A percentile compares a stretch with the other conserved stretches of the same genome.
Evolutionary conservation across 2,329 filamentous ascomycete species (phyloP).

Genomic region (Fusarium sp.): DNA sequence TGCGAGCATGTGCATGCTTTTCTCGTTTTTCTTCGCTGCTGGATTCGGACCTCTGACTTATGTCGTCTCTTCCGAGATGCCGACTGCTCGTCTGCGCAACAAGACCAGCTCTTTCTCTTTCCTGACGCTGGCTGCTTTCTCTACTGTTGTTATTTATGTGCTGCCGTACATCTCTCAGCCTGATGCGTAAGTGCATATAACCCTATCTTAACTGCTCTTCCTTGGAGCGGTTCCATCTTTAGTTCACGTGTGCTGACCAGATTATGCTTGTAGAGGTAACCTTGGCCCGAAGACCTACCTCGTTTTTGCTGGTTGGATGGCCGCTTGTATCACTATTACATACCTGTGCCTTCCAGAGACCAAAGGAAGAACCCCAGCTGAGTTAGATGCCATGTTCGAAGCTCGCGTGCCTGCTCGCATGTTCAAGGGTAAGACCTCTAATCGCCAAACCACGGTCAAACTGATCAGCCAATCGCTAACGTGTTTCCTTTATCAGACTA

Average conservation of each 20-base stretch:
- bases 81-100: background rate
- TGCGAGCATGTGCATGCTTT: slow-evolving; percentile 7
- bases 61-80: background rate
- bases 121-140: background rate
- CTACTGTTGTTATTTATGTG: background rate
- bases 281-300: slow-evolving; percentile 2
- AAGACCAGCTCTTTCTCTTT: slow-evolving; percentile 10
- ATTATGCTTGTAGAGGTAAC: background rate
- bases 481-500: background rate
- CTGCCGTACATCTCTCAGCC: slow-evolving; percentile 2
- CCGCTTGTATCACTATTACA: background rate
- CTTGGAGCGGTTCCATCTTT: background rate
- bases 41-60: background rate
- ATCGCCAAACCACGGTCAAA: fast-evolving
- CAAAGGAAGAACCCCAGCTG: background rate
- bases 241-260: background rate
- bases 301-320: slow-evolving; percentile 5
- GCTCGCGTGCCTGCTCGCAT: slow-evolving; percentile 1
- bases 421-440: background rate
- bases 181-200: background rate
- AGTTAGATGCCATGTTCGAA: slow-evolving; percentile 1
- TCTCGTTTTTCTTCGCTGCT: slow-evolving; percentile 2
- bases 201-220: no score
- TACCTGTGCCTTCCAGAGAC: slow-evolving; percentile 3
- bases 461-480: background rate